phyloP scores from a whole-genome alignment of 306 rosid genomes.

The Inga laurina region DNA sequence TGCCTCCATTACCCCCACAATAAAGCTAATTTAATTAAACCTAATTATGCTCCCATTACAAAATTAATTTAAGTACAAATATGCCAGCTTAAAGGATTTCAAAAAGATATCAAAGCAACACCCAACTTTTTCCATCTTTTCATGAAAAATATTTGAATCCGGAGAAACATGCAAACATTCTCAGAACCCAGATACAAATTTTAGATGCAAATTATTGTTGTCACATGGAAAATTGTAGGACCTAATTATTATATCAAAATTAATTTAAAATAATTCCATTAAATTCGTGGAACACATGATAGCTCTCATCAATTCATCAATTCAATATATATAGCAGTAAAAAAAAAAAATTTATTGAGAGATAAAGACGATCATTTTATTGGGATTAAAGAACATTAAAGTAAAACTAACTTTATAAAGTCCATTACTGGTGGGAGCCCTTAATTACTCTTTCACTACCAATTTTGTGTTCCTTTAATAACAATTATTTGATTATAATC shows the following conservation, averaged over 20 bases:
- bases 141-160: constrained; percentile 41
- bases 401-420: constrained; percentile 54
- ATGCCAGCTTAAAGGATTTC: constrained; percentile 44
- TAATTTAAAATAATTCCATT: not conserved
- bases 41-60: constrained; percentile 36
- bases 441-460: constrained; percentile 38
- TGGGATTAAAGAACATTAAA: constrained; percentile 45
- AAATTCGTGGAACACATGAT: not conserved
- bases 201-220: not conserved
- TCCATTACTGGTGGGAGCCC: constrained; percentile 41
- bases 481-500: not conserved
- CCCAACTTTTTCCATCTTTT: constrained; percentile 29
- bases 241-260: not conserved
- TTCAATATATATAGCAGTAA: not conserved
- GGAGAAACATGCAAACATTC: not conserved
- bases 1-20: constrained; percentile 23
- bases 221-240: not conserved
- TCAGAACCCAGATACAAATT: not conserved
- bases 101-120: constrained; percentile 27
- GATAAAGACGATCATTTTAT: not conserved
- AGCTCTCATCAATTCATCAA: not conserved
- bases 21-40: constrained; percentile 35
- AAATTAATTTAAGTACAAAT: constrained; percentile 33
- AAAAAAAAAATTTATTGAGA: not conserved
- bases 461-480: constrained; percentile 33